Base-by-base conservation (phyloP, 164 flowering plant genomes). In the Santalum album region DNA sequence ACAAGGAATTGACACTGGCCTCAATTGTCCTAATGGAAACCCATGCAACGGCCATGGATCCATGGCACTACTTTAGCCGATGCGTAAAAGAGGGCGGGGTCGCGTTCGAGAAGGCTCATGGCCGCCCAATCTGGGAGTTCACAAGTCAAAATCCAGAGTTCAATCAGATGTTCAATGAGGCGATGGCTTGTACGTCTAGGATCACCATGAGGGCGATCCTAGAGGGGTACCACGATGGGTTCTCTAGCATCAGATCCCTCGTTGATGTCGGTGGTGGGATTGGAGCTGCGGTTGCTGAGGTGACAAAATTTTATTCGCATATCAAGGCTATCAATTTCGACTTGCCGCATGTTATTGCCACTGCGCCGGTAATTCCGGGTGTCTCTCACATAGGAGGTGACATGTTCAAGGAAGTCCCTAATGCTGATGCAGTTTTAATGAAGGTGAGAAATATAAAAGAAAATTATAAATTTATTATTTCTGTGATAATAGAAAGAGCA, bases 231-330 rank as follows among this genome's bases (percentile, higher is more conserved):
- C 57, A 54, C 39, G 69, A 64, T 18, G 80, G 79, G n/a, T 73
- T 81, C 25, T 43, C 40, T 1, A 9, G 49, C 18, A 2, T 78
- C 0, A 67, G 61, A 53, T 51, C 76, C 2, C 11, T 81, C 40
- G 78, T 76, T 7, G 83, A 78, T 39, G 79, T 78, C 2, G 86
- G 79, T 4, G 83, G 86, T 6, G 81, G 82, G 3, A 71, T 57
- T 1, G 80, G 86, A 1, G 42, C 49, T 0, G 19, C 55, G 7
- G 19, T 75, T 0, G 54, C 60, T 0, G 71, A 65, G 59, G 69
- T 80, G 26, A 80, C 74, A 24, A 65, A 59, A 51, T 60, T 63
- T 0, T 27, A 61, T 63, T 79, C 83, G 1, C 75, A 76, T 46
- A 29, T 78, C 14, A 50, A 29, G 7, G 80, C 75, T 0, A 56